These are phyloP conservation scores for Lentinula boryana DNA, from an alignment of 768 basidiomycete genomes.

Conservation along the genomic window DNA sequence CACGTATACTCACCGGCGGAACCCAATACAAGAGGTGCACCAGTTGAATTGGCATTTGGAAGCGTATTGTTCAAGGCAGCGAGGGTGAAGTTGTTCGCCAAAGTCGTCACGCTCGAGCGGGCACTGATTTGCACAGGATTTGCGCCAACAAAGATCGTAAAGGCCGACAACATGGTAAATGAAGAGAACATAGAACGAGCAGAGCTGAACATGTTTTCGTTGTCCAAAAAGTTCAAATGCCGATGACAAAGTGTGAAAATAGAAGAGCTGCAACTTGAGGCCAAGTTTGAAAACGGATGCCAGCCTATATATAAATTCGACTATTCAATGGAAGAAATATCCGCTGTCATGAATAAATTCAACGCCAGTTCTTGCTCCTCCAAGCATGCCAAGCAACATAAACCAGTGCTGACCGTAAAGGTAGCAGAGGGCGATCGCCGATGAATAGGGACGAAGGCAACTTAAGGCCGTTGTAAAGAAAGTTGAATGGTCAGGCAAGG, in stretches of 20 bases:
- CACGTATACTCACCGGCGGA: conserved; percentile 23
- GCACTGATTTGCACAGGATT: not conserved
- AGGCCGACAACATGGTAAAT: not conserved
- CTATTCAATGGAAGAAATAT: no score
- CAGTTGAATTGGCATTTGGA: conserved; percentile 37
- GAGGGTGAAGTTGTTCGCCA: conserved; percentile 38
- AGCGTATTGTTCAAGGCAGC: conserved; percentile 35
- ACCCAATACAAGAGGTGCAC: conserved; percentile 40
- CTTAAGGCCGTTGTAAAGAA: not conserved
- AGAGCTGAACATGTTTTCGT: not conserved
- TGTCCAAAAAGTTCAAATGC: not conserved
- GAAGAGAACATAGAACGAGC: not conserved
- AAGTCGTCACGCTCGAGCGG: not conserved
- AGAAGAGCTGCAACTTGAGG: not conserved
- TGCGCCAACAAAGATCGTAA: not conserved
- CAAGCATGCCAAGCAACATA: not conserved
- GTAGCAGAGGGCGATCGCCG: not conserved
- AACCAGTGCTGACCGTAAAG: not conserved
- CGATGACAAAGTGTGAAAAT: not conserved
- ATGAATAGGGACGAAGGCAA: not conserved
- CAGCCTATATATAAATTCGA: no score
- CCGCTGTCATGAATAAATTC: not conserved
- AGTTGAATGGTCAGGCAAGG: not conserved
- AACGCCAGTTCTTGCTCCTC: not conserved
- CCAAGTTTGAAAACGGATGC: no score